Conservation (phyloP, 306 rosid genomes). For the Hylodesmum podocarpum region DNA sequence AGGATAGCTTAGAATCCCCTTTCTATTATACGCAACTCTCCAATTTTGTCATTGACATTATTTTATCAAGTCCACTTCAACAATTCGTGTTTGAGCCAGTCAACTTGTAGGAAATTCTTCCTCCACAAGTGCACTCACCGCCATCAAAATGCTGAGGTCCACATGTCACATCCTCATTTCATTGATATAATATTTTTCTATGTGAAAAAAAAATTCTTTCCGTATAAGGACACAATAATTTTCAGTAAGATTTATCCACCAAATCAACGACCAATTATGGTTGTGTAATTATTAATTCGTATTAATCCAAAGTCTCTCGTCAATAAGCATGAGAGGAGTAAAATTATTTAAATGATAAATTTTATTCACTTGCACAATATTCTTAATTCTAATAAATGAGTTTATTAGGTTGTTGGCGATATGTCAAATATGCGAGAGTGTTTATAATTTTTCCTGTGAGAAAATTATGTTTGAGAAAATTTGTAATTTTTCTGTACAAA, state of each 20-base stretch:
- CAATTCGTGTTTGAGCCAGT: constrained; percentile 3
- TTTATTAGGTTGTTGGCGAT: too few species aligned
- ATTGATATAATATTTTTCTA: not conserved
- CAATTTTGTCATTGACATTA: not conserved
- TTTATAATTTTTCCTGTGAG: too few species aligned
- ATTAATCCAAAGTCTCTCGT: too few species aligned
- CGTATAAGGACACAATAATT: not conserved
- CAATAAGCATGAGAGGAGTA: too few species aligned
- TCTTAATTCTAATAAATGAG: too few species aligned
- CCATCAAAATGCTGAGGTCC: not conserved
- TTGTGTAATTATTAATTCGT: too few species aligned
- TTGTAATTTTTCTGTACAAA: too few species aligned
- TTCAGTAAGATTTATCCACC: not conserved
- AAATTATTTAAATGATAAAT: too few species aligned
- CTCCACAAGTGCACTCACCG: not conserved
- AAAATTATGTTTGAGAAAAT: too few species aligned
- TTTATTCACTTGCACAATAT: too few species aligned
- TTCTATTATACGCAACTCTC: not conserved
- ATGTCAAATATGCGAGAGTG: too few species aligned
- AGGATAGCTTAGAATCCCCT: not conserved
- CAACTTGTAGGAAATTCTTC: not conserved
- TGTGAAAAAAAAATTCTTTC: not conserved
- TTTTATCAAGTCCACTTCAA: not conserved
- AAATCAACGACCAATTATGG: not conserved
- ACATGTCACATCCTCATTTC: not conserved